A percentile compares a stretch with the other conserved stretches of the same genome.
phyloP scores from a whole-genome alignment of 2,329 filamentous ascomycete genomes.

The Fusarium graminum region DNA sequence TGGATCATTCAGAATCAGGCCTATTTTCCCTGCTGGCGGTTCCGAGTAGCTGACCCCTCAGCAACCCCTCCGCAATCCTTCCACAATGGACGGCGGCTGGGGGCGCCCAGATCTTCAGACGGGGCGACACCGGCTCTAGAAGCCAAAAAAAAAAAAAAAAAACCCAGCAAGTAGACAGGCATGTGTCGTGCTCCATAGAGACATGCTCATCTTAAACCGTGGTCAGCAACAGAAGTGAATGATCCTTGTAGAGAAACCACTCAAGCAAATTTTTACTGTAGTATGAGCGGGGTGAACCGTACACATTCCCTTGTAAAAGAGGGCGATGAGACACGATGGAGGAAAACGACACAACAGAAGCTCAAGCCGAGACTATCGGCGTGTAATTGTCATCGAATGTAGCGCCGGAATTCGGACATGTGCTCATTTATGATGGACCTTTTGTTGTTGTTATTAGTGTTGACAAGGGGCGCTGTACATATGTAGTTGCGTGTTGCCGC shows the following conservation, averaged over 20 bases:
- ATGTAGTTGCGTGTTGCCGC: background rate
- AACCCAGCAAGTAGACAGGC: slow-evolving; percentile 6
- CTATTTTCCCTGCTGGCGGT: slow-evolving; percentile 29
- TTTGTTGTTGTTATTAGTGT: background rate
- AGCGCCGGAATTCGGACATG: slow-evolving; percentile 13
- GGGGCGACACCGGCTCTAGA: slow-evolving; percentile 24
- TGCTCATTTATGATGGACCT: slow-evolving; percentile 8
- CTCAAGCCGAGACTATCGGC: slow-evolving; percentile 21
- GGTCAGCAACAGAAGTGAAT: slow-evolving; percentile 44
- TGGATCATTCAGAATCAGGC: slow-evolving; percentile 19
- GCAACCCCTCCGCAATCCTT: slow-evolving; percentile 33
- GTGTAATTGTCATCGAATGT: slow-evolving; percentile 20
- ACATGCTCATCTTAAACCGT: slow-evolving; percentile 24
- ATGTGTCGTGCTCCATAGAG: slow-evolving; percentile 28
- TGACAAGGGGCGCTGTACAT: background rate
- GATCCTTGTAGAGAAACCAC: slow-evolving; percentile 30
- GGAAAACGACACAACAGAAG: slow-evolving; percentile 21
- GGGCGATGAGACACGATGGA: slow-evolving; percentile 29
- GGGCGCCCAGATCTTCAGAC: slow-evolving; percentile 30
- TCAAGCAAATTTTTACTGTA: slow-evolving; percentile 21
- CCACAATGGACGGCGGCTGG: slow-evolving; percentile 28
- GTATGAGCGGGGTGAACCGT: slow-evolving; percentile 21
- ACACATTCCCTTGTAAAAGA: slow-evolving; percentile 13
- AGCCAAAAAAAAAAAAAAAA: slow-evolving; percentile 6
- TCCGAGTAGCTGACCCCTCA: slow-evolving; percentile 33